Percentiles rank a stretch among this genome's conserved stretches.
Evolutionary conservation across 495 filamentous ascomycete species (phyloP).

Genomic region (Xylaria nigripes): DNA sequence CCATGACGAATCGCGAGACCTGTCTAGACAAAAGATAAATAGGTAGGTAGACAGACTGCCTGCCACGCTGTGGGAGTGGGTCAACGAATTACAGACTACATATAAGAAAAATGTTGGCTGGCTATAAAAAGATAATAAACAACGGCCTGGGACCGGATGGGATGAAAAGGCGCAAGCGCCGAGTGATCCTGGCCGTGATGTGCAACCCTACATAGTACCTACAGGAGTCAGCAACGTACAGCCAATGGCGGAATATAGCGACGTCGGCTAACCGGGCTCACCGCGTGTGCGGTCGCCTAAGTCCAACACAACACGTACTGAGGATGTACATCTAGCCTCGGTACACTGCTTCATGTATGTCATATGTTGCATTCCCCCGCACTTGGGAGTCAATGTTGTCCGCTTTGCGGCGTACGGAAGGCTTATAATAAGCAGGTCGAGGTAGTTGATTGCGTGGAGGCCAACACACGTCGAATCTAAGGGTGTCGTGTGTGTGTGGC

Average conservation of each 20-base stretch:
- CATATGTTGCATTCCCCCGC: conserved; percentile 18
- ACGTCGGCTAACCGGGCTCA: conserved; percentile 25
- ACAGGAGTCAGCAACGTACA: conserved; percentile 6
- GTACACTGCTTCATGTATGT: too few species aligned
- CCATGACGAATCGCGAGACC: conserved; percentile 1
- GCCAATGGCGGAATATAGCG: conserved; percentile 18
- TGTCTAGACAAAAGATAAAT: conserved; percentile 3
- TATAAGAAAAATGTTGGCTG: conserved; percentile 23
- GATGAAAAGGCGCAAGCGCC: conserved; percentile 28
- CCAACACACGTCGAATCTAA: background rate
- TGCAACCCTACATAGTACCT: conserved; percentile 12
- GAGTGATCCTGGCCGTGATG: conserved; percentile 18
- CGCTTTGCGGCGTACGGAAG: background rate
- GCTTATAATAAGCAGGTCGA: background rate
- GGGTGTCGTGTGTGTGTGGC: background rate
- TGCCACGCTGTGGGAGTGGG: conserved; percentile 14
- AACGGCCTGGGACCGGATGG: conserved; percentile 18
- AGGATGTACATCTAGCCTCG: too few species aligned
- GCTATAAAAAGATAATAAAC: conserved; percentile 26
- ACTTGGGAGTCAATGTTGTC: conserved; percentile 11
- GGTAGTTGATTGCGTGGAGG: background rate
- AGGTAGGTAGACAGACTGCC: conserved; percentile 10
- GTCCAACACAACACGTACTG: too few species aligned
- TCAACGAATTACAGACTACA: too few species aligned
- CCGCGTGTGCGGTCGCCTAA: conserved; percentile 12